phyloP scores from a whole-genome alignment of 768 basidiomycete species.

The Cystobasidium onofrii region DNA sequence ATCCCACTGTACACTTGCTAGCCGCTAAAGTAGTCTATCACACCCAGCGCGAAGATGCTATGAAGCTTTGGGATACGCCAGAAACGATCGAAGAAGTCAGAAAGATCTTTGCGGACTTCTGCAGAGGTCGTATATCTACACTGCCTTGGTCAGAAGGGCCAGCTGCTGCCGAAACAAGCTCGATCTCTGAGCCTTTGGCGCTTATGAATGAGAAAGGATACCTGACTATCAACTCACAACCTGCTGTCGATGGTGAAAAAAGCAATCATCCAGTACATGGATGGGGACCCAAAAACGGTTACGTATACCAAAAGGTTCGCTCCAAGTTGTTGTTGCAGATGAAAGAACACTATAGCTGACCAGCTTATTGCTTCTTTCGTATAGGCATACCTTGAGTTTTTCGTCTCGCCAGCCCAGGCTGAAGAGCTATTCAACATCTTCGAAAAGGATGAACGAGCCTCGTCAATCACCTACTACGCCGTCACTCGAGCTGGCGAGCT shows the following conservation, averaged over 20 bases:
- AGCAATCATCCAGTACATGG: conserved; percentile 75
- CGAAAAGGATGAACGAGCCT: conserved; percentile 60
- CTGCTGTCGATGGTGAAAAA: conserved; percentile 72
- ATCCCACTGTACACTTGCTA: not conserved
- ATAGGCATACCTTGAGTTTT: conserved; percentile 94
- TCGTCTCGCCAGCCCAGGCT: conserved; percentile 51
- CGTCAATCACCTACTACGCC: conserved; percentile 87
- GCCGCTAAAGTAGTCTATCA: not conserved
- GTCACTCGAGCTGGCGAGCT: conserved; percentile 94
- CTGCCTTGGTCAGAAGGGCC: conserved; percentile 83
- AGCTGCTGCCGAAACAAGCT: conserved; percentile 62
- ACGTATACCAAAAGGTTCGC: conserved; percentile 85
- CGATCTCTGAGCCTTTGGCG: conserved; percentile 63
- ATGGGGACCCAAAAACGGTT: conserved; percentile 87
- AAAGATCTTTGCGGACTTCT: conserved; percentile 66
- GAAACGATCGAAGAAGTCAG: conserved; percentile 61
- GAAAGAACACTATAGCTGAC: conserved; percentile 47
- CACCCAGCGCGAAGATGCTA: conserved; percentile 45
- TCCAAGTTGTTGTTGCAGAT: conserved; percentile 6
- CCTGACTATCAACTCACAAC: conserved; percentile 94
- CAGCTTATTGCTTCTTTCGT: conserved; percentile 50
- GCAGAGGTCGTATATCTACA: conserved; percentile 58
- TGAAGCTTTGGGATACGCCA: conserved; percentile 71
- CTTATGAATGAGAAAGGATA: conserved; percentile 85
- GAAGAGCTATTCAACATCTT: conserved; percentile 39